Evolutionary conservation across 257 asterid genomes (phyloP).

Genomic region (Plectranthus barbatus): DNA sequence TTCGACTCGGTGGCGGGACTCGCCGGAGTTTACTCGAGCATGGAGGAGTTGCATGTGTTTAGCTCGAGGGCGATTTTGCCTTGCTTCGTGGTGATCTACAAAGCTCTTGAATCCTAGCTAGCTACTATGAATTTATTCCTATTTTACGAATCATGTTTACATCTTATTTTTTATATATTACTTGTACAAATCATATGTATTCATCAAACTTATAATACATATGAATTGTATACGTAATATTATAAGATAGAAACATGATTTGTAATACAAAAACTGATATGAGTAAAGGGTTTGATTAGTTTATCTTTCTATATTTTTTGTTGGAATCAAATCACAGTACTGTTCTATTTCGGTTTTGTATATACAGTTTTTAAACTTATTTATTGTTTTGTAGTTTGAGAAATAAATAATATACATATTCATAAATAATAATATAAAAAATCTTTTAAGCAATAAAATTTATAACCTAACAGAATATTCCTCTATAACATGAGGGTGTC

Average conservation of each 20-base stretch:
- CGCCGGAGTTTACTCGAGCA: conserved; percentile 33
- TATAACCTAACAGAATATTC: too few species aligned
- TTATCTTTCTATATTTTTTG: neutral
- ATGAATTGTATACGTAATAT: neutral
- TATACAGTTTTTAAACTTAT: neutral
- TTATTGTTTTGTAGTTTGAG: neutral
- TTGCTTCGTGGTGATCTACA: conserved; percentile 55
- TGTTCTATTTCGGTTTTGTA: conserved; percentile 1
- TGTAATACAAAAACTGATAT: neutral
- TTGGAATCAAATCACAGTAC: conserved; percentile 15
- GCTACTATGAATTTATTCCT: neutral
- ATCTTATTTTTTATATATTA: neutral
- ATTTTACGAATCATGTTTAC: neutral
- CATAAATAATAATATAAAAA: too few species aligned
- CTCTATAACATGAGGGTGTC: too few species aligned
- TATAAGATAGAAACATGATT: neutral
- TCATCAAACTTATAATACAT: neutral
- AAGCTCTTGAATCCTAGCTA: conserved; percentile 31
- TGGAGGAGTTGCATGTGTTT: conserved; percentile 45
- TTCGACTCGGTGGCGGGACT: conserved; percentile 34
- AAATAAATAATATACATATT: neutral
- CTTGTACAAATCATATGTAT: neutral
- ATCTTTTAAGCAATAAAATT: too few species aligned
- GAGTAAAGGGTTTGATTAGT: neutral
- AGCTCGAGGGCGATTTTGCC: conserved; percentile 48